Percentiles rank a stretch among this genome's conserved stretches.
Evolutionary conservation across 441 rosid species (phyloP).

Genomic region (Melastoma candidum): DNA sequence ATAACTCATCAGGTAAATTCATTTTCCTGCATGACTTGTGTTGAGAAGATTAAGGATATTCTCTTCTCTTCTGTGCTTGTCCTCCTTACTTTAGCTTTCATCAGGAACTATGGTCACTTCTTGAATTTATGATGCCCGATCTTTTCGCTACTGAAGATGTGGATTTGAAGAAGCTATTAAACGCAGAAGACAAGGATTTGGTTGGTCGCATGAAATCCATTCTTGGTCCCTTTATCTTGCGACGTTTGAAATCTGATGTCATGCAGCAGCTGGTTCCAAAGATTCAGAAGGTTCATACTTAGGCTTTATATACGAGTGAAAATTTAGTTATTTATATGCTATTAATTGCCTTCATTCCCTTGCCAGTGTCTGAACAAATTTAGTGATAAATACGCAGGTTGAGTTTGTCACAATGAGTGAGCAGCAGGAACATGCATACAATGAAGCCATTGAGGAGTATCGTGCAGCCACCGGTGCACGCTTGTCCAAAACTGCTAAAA

Average conservation of each 20-base stretch:
- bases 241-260: slow-evolving; percentile 93
- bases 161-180: slow-evolving; percentile 81
- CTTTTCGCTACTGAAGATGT: slow-evolving; percentile 85
- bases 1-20: too few relatives aligned
- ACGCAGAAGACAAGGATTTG: slow-evolving; percentile 72
- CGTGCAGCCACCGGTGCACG: slow-evolving; percentile 72
- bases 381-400: slow-evolving; percentile 43
- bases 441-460: slow-evolving; percentile 87
- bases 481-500: slow-evolving; percentile 42
- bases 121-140: slow-evolving; percentile 96
- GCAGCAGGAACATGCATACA: slow-evolving; percentile 71
- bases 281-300: slow-evolving; percentile 60
- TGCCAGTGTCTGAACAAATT: slow-evolving; percentile 10
- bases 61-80: slow-evolving; percentile 7
- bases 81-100: slow-evolving; percentile 13
- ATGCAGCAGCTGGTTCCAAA: slow-evolving; percentile 98
- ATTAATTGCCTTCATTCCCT: background rate
- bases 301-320: background rate
- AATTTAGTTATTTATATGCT: background rate
- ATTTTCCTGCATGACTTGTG: too few relatives aligned
- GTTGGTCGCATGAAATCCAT: slow-evolving; percentile 91
- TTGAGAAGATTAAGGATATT: too few relatives aligned
- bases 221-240: slow-evolving; percentile 88
- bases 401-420: slow-evolving; percentile 78
- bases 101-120: slow-evolving; percentile 90